These are phyloP conservation scores for Alnus rubra DNA, from an alignment of 306 rosid genomes.

Conservation along the genomic window DNA sequence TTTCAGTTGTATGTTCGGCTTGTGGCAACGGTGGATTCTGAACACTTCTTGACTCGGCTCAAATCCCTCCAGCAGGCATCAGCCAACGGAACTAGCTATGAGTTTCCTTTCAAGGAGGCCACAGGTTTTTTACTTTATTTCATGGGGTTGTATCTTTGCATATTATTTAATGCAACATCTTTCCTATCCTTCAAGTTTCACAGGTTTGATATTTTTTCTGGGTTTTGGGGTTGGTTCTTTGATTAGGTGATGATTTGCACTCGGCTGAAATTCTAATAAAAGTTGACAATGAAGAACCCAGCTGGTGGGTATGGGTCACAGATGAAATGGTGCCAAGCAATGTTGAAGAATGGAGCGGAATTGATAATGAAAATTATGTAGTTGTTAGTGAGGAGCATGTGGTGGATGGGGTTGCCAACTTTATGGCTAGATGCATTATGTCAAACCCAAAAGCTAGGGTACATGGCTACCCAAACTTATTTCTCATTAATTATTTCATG, in stretches of 20 bases:
- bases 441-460: conserved; percentile 84
- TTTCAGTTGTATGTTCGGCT: conserved; percentile 70
- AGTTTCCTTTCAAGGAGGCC: conserved; percentile 85
- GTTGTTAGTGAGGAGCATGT: conserved; percentile 87
- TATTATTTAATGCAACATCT: background rate
- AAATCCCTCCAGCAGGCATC: conserved; percentile 56
- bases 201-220: conserved; percentile 7
- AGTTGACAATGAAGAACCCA: conserved; percentile 63
- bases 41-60: conserved; percentile 61
- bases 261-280: conserved; percentile 77
- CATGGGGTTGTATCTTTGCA: background rate
- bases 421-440: conserved; percentile 85
- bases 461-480: conserved; percentile 2
- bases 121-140: conserved; percentile 50
- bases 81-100: conserved; percentile 43
- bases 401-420: conserved; percentile 90
- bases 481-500: conserved; percentile 10
- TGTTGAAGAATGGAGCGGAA: conserved; percentile 82
- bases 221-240: conserved; percentile 10
- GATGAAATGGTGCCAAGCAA: conserved; percentile 63
- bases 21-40: conserved; percentile 68
- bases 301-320: conserved; percentile 98
- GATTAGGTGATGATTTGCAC: conserved; percentile 58
- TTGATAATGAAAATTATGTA: conserved; percentile 75
- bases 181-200: conserved; percentile 4